A percentile compares a stretch with the other conserved stretches of the same genome.
Evolutionary conservation across 306 rosid genomes (phyloP).

Genomic region (Quercus bicolor): DNA sequence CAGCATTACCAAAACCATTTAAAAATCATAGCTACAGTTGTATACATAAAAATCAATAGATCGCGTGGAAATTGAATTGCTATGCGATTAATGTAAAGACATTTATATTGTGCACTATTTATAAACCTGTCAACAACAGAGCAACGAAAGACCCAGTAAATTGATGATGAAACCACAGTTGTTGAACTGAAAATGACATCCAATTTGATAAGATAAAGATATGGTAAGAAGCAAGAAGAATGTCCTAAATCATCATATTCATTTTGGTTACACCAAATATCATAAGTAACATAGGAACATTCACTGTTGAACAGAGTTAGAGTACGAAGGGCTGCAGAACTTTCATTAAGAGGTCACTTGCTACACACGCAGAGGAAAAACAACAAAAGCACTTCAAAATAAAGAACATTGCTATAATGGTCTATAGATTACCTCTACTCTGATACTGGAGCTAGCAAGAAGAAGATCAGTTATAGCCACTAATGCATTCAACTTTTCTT

Average conservation of each 20-base stretch:
- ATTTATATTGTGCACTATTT: neutral
- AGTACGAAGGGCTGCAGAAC: neutral
- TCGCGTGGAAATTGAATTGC: neutral
- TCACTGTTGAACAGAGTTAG: neutral
- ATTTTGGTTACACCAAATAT: neutral
- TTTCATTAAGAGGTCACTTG: no score
- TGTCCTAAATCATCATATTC: neutral
- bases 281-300: neutral
- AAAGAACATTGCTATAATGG: neutral
- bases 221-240: neutral
- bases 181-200: neutral
- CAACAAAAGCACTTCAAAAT: no score
- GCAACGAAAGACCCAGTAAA: neutral
- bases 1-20: neutral
- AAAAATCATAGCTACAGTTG: neutral
- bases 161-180: neutral
- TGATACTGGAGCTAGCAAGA: conserved; percentile 69
- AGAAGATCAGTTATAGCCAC: conserved; percentile 87
- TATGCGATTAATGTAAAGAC: neutral
- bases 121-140: neutral
- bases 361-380: no score
- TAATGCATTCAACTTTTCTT: conserved; percentile 79
- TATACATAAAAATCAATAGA: neutral
- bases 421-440: conserved; percentile 58
- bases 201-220: neutral